Evolutionary conservation across 352 stramenopile genomes (phyloP), one percentile per base, ranked within the genome.

Genomic region (Phytophthora pini): DNA sequence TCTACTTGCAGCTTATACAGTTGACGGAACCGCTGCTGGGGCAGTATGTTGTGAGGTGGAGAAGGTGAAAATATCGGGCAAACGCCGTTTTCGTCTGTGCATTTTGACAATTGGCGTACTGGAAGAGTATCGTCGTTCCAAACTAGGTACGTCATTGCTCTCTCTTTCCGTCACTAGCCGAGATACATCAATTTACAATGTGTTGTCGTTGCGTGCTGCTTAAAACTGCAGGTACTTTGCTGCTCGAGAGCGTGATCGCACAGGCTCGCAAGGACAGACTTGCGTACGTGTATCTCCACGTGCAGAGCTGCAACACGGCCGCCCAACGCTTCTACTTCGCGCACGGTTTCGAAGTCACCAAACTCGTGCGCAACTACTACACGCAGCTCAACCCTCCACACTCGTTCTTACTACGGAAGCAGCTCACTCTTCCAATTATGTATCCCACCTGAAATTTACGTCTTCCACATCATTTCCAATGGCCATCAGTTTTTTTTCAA

Each of bases 51-150:
- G 90, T 29, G 86, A 91, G 13, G 63, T 97, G 24, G 93, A 98
- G 67, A 59, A 68, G 1, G 22, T 79, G 17, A 70, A 74, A 36
- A 65, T 65, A 24, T 45, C 47, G 3, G 39, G 55, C 15, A 63
- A 70, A 48, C 39, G 49, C 10, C 41, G 52, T 24, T 48, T 41
- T 34, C 55, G 73, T 32, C 17, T 75, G 44, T 82, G 83, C 63
- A 98, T 99, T 36, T 97, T 98, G 88, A 98, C 92, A 20, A 76
- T 99, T 9, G 94, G 88, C 31, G 91, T 98, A 11, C 70, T 98
- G 34, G 82, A 93, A 17, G 72, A 90, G 10, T 97, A 97, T 59
- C 86, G 93, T n/a, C 83, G 92, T 29, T 75, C 51, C 1, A 71
- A 65, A 54, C 12, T 75, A 68, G 66, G 66, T 67, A 15, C 46